These are phyloP conservation scores for Narthecium ossifragum DNA, from an alignment of 106 monocot species.

Conservation along the genomic window DNA sequence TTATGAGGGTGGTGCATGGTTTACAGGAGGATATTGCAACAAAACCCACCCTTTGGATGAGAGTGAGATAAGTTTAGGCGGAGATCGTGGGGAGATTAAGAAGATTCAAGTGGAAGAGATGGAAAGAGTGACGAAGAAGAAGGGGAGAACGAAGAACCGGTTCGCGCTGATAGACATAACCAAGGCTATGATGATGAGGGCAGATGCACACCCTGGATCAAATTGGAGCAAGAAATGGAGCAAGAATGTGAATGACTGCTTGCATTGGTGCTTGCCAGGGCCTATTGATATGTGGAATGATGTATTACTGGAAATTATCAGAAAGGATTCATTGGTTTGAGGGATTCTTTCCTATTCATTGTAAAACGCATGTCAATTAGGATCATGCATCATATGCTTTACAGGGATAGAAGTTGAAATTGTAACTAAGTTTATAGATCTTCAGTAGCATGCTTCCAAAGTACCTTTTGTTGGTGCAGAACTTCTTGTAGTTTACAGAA, in stretches of 20 bases:
- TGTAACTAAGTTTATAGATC: too few species aligned
- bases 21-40: constrained; percentile 46
- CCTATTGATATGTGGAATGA: constrained; percentile 75
- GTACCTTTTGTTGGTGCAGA: too few species aligned
- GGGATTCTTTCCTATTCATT: too few species aligned
- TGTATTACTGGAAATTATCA: constrained; percentile 21
- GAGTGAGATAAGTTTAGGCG: constrained; percentile 5
- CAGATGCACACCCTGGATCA: constrained; percentile 50
- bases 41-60: constrained; percentile 29
- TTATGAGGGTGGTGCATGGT: constrained; percentile 58
- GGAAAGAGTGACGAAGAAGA: background rate
- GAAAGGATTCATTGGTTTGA: constrained; percentile 16
- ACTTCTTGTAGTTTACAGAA: too few species aligned
- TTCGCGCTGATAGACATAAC: constrained; percentile 53
- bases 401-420: too few species aligned
- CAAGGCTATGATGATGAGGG: constrained; percentile 51
- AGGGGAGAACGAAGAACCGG: background rate
- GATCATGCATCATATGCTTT: too few species aligned
- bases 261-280: constrained; percentile 84
- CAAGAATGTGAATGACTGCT: constrained; percentile 37
- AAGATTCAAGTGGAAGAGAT: constrained; percentile 33
- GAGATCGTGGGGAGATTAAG: constrained; percentile 27
- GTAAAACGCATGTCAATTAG: too few species aligned
- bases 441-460: too few species aligned
- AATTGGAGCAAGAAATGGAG: constrained; percentile 51